These are phyloP conservation scores for Moelleriella libera DNA, from an alignment of 2,329 filamentous ascomycete genomes.

Conservation along the genomic window DNA sequence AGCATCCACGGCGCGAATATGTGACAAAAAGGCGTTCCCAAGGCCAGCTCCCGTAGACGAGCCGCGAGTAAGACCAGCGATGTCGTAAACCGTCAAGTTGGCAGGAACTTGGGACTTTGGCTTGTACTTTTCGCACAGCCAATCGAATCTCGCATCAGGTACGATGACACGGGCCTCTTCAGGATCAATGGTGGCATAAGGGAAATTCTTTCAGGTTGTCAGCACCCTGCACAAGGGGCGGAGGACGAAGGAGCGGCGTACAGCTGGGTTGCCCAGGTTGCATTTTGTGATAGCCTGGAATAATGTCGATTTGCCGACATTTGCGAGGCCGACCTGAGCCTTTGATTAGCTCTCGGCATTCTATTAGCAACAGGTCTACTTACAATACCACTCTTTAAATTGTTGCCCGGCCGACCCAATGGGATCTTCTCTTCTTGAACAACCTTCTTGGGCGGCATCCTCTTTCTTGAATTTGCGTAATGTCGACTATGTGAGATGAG, in stretches of 20 bases:
- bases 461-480: slow-evolving; percentile 51
- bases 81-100: slow-evolving; percentile 96
- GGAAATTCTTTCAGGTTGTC: slow-evolving; percentile 64
- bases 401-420: slow-evolving; percentile 92
- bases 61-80: slow-evolving; percentile 88
- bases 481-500: slow-evolving; percentile 34
- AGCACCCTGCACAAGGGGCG: slow-evolving; percentile 22
- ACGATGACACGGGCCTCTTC: slow-evolving; percentile 97
- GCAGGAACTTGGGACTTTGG: slow-evolving; percentile 95
- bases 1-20: slow-evolving; percentile 95
- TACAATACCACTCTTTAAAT: slow-evolving; percentile 98
- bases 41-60: slow-evolving; percentile 96
- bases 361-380: slow-evolving; percentile 16
- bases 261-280: slow-evolving; percentile 89
- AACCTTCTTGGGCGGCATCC: slow-evolving; percentile 93
- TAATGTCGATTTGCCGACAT: slow-evolving; percentile 97
- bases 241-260: slow-evolving; percentile 32
- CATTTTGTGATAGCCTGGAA: slow-evolving; percentile 99
- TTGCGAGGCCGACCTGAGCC: slow-evolving; percentile 82
- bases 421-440: slow-evolving; percentile 91
- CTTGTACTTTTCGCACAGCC: slow-evolving; percentile 91
- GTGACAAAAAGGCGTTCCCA: slow-evolving; percentile 94
- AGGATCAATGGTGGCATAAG: slow-evolving; percentile 96
- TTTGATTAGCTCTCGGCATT: background rate
- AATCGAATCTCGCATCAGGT: slow-evolving; percentile 90